Evolutionary conservation across 2,329 filamentous ascomycete genomes (phyloP).

Genomic region (Dryadomyces sulphureus): DNA sequence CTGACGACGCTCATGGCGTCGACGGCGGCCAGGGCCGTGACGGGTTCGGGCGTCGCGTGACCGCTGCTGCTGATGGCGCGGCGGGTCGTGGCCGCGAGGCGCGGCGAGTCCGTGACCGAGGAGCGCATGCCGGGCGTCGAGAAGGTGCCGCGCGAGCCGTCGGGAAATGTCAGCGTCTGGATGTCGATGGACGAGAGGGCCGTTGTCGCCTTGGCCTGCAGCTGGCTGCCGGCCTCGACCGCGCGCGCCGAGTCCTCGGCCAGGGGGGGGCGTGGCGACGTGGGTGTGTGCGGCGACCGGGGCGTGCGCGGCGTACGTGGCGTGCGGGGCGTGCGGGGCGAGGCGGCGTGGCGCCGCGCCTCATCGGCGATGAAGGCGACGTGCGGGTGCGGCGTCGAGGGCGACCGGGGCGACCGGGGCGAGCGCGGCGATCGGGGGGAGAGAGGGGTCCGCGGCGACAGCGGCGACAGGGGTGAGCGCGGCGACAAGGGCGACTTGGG

Average conservation of each 20-base stretch:
- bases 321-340: no score
- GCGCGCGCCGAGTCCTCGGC: constrained; percentile 10
- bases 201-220: constrained; percentile 60
- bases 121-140: constrained; percentile 24
- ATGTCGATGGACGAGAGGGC: constrained; percentile 72
- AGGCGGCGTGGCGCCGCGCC: no score
- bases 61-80: constrained; percentile 19
- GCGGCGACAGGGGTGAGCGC: constrained; percentile 34
- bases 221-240: constrained; percentile 19
- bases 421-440: constrained; percentile 13
- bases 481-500: constrained; percentile 21
- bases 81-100: background rate
- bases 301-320: no score
- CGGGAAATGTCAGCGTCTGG: constrained; percentile 59
- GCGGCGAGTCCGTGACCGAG: constrained; percentile 20
- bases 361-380: no score
- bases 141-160: constrained; percentile 53
- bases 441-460: constrained; percentile 34
- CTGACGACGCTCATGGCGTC: constrained; percentile 56
- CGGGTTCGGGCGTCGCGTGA: constrained; percentile 21
- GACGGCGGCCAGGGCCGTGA: background rate
- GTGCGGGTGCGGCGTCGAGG: constrained; percentile 18
- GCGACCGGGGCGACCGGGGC: constrained; percentile 41
- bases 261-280: constrained; percentile 40
- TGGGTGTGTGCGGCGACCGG: constrained; percentile 21